Base-by-base conservation (phyloP, 129 eudicot genomes). In the Pulicaria dysenterica region DNA sequence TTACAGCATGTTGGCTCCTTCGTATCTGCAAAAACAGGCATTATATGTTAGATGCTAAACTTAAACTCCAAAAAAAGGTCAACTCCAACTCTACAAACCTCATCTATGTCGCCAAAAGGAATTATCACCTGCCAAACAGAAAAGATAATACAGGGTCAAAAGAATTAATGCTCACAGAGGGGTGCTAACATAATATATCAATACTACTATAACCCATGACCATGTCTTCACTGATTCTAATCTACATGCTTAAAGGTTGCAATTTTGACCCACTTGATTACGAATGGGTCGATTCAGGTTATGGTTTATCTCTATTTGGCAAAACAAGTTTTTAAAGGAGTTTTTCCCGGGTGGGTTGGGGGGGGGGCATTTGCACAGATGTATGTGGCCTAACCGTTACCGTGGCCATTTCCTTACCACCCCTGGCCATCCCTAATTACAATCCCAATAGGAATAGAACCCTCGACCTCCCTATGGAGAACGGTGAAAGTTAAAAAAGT, bases 41-140 rank as follows among this genome's bases (percentile, higher is more conserved):
- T 45, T 43, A 68, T 48, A 54, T 68, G 24, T 17, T 8, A 7
- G 7, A 68, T 37, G 73, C 15, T 43, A 46, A 34, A 19, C 71
- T 15, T 19, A 57, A 64, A 19, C 57, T 67, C 19, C 24, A 49
- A 5, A 50, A 68, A 12, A 15, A 24, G 31, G 24, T 47, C 39
- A 13, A 7, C 1, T 36, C 38, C 62, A 63, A 39, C 51, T 24
- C 31, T 58, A 73, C 79, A 56, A 73, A 94, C 99, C 97, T 94
- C 99, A 48, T 94, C 99, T 73, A 94, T 94, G 73, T 94, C 99
- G 75, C 90, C 97, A 50, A 94, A 74, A 17, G 99, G 97, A 70
- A 94, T 78, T 53, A 90, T 81, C 58, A 94, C 99, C 99, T 94
- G 91, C 59, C 48, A 72, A 57, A 51, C 34, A 37, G 76, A 64